Evolutionary conservation across 164 flowering plant species (phyloP), one percentile per base, ranked within the genome.

Genomic region (Sedum album): DNA sequence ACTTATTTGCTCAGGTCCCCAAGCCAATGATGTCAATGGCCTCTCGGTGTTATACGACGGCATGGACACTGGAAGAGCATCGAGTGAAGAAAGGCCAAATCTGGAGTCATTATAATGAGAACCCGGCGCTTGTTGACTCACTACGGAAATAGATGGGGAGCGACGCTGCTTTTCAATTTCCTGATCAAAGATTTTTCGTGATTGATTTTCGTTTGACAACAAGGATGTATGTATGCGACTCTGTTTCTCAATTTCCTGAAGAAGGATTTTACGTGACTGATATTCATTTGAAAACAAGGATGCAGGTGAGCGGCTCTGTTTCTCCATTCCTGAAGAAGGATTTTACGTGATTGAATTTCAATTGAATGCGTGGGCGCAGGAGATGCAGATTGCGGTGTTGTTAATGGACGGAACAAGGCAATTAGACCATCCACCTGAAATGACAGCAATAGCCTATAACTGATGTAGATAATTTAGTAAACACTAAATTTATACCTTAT

Each of bases 351-450:
- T 44, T 11, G 48, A 44, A 3, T 15, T 44, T 44, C 48, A 0
- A 4, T 44, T 44, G 48, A 44, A 17, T 13, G 15, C 48, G 15
- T 13, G 48, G 48, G 15, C 48, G 1, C 15, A 35, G 38, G 38
- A 35, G 38, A 35, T n/a, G n/a, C n/a, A n/a, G n/a, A n/a, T n/a
- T n/a, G n/a, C n/a, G n/a, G n/a, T n/a, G n/a, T n/a, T n/a, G n/a
- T n/a, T 66, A 77, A 46, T 26, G 82, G 81, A 18, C 74, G 75
- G 75, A 82, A 82, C 67, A 76, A 60, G 31, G 71, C 65, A 53
- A 75, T 65, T 48, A 82, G 68, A 66, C 66, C 68, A 42, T 36
- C 67, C 36, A 82, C 82, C 85, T 82, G 76, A 72, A 76, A 66
- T 64, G 46, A 25, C 46, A 53, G 25, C 64, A 68, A 7, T 36